Evolutionary conservation across 2,329 filamentous ascomycete species (phyloP).

Genomic region (Fusarium sp.): DNA sequence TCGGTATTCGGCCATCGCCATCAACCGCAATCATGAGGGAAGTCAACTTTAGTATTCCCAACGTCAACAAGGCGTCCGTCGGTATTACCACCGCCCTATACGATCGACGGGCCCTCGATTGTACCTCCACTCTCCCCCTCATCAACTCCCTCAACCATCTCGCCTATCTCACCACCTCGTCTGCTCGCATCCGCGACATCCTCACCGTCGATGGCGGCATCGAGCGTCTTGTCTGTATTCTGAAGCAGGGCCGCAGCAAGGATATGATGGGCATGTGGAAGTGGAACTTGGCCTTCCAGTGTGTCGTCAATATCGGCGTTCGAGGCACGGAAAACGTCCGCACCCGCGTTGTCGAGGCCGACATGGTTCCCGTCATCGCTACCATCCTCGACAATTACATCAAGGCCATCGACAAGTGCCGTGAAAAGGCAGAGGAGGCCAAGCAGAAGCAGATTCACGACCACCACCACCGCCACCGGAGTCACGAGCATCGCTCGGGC

Average conservation of each 20-base stretch:
- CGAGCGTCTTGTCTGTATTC: conserved; percentile 94
- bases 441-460: conserved; percentile 78
- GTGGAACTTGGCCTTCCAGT: conserved; percentile 99
- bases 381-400: conserved; percentile 99
- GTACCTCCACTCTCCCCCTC: conserved; percentile 95
- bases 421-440: conserved; percentile 87
- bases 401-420: conserved; percentile 92
- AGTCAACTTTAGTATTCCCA: conserved; percentile 99
- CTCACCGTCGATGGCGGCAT: conserved; percentile 99
- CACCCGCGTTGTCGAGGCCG: conserved; percentile 95
- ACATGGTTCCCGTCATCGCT: conserved; percentile 99
- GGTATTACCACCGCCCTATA: conserved; percentile 99
- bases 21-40: conserved; percentile 85
- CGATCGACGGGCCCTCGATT: conserved; percentile 96
- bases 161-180: conserved; percentile 97
- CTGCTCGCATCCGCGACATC: conserved; percentile 96
- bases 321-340: conserved; percentile 94
- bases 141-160: conserved; percentile 99
- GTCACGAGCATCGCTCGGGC: conserved; percentile 64
- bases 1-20: conserved; percentile 33
- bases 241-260: conserved; percentile 96
- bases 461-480: conserved; percentile 66
- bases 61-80: conserved; percentile 99
- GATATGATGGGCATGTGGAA: conserved; percentile 99
- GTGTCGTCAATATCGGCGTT: conserved; percentile 98